Evolutionary conservation across 495 filamentous ascomycete species (phyloP).

Genomic region (Aspergillus ostianus): DNA sequence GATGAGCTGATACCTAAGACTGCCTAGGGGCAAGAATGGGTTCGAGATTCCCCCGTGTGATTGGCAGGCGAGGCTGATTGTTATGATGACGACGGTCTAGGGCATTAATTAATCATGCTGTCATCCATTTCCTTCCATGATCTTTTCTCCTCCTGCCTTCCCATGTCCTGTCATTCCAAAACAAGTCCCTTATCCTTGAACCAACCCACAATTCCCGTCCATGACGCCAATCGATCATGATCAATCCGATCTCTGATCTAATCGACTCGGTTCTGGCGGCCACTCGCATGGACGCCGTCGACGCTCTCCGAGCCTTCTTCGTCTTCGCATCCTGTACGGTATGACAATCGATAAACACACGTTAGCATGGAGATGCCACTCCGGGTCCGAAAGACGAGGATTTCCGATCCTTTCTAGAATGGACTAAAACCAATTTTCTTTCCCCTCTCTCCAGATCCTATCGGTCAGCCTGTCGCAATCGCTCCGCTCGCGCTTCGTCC

Average conservation of each 20-base stretch:
- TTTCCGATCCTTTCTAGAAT: slow-evolving; percentile 13
- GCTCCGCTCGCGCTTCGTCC: slow-evolving; percentile 53
- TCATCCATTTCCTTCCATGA: neutral
- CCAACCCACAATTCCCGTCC: slow-evolving; percentile 1
- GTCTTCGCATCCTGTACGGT: slow-evolving; percentile 49
- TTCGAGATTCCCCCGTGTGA: neutral
- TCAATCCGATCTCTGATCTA: slow-evolving; percentile 22
- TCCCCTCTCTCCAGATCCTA: slow-evolving; percentile 45
- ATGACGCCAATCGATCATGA: slow-evolving; percentile 8
- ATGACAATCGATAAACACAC: slow-evolving; percentile 19
- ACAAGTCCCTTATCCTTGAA: neutral
- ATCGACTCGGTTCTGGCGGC: slow-evolving; percentile 28
- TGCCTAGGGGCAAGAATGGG: too few species aligned
- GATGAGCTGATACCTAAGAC: neutral
- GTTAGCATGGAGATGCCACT: neutral
- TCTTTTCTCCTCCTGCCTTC: neutral
- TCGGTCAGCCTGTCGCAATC: slow-evolving; percentile 49
- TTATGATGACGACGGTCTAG: neutral
- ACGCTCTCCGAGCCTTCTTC: slow-evolving; percentile 43
- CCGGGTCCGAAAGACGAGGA: neutral
- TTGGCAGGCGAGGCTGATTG: neutral
- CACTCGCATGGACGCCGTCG: slow-evolving; percentile 40
- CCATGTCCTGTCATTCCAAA: neutral
- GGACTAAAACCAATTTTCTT: slow-evolving; percentile 21
- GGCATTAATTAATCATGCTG: neutral